Evolutionary conservation across 345 rosid species (phyloP).

Genomic region (Rhizophora mangle): DNA sequence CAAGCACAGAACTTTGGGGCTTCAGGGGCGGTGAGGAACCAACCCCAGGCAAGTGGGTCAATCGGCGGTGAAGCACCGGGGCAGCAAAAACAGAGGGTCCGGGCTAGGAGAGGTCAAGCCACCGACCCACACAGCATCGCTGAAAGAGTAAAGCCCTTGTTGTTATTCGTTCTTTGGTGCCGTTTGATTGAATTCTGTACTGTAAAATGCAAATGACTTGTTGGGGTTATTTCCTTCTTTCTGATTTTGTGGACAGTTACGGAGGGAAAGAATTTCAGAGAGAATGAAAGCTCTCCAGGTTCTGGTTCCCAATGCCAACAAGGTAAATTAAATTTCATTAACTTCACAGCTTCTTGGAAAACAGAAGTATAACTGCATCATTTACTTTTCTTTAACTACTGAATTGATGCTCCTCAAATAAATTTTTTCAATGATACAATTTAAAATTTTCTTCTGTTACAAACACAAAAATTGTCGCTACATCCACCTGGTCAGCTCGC

Average conservation of each 20-base stretch:
- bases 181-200: too few species aligned
- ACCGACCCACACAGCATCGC: constrained; percentile 99
- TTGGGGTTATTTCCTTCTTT: not conserved
- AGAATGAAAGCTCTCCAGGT: constrained; percentile 98
- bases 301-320: constrained; percentile 94
- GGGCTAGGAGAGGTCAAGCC: constrained; percentile 98
- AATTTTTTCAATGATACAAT: too few species aligned
- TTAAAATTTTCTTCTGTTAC: too few species aligned
- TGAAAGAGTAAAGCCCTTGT: constrained; percentile 52
- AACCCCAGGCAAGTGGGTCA: constrained; percentile 53
- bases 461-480: too few species aligned
- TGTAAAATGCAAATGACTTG: too few species aligned
- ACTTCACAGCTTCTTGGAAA: too few species aligned
- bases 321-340: constrained; percentile 40
- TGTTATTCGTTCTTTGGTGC: not conserved
- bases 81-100: constrained; percentile 73
- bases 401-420: too few species aligned
- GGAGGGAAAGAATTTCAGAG: constrained; percentile 96
- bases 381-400: too few species aligned
- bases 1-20: constrained; percentile 41
- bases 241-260: constrained; percentile 45
- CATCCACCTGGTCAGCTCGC: too few species aligned
- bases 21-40: constrained; percentile 31
- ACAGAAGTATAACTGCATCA: too few species aligned
- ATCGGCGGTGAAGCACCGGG: constrained; percentile 46